These are phyloP conservation scores for Uncinocarpus reesii DNA, from an alignment of 2,329 filamentous ascomycete genomes.

Conservation along the genomic window DNA sequence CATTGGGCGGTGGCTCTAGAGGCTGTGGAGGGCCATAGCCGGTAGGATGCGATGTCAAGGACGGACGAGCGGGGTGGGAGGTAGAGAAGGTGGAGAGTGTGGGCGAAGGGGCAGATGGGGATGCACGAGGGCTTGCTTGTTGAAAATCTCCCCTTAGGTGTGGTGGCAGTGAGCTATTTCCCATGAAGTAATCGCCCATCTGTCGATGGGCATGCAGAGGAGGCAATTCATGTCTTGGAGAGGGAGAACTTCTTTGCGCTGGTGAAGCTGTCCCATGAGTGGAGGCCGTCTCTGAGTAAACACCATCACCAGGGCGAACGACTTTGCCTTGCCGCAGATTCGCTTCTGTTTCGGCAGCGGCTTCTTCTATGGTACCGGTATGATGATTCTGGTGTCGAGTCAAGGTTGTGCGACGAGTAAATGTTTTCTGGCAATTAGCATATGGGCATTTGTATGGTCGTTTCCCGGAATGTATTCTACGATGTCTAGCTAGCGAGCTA, in stretches of 20 bases:
- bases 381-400: slow-evolving; percentile 95
- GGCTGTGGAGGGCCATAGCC: slow-evolving; percentile 74
- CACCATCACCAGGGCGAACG: slow-evolving; percentile 30
- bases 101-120: slow-evolving; percentile 54
- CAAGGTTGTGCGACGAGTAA: slow-evolving; percentile 86
- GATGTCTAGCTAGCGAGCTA: slow-evolving; percentile 83
- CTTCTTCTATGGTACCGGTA: slow-evolving; percentile 88
- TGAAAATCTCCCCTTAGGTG: slow-evolving; percentile 70
- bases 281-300: slow-evolving; percentile 38
- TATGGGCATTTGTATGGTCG: slow-evolving; percentile 96
- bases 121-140: slow-evolving; percentile 57
- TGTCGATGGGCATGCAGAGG: slow-evolving; percentile 60
- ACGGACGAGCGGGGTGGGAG: slow-evolving; percentile 42
- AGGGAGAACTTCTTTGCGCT: slow-evolving; percentile 69
- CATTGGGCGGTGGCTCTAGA: slow-evolving; percentile 67
- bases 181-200: slow-evolving; percentile 61
- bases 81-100: slow-evolving; percentile 50
- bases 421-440: slow-evolving; percentile 96
- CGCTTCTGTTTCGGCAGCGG: slow-evolving; percentile 76
- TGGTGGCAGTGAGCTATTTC: slow-evolving; percentile 66
- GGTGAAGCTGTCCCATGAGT: slow-evolving; percentile 64
- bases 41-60: slow-evolving; percentile 74
- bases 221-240: slow-evolving; percentile 64
- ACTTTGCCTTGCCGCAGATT: slow-evolving; percentile 54
- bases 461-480: slow-evolving; percentile 90